A percentile compares a stretch with the other conserved stretches of the same genome.
Evolutionary conservation across 495 filamentous ascomycete species (phyloP).

Genomic region (Durotheca rogersii): DNA sequence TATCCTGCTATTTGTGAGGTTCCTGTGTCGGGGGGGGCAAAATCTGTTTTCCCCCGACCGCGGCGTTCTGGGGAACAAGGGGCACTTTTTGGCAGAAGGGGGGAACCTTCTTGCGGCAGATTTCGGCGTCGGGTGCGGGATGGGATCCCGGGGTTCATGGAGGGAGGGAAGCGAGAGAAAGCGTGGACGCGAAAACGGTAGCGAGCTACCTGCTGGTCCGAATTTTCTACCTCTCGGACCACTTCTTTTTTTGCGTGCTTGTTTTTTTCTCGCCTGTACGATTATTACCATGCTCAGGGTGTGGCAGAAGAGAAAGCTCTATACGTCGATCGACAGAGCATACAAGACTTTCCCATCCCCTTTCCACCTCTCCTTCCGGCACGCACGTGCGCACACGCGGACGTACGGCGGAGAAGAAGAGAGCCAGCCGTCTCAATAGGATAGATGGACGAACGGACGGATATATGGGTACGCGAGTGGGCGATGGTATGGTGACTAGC

Average conservation of each 20-base stretch:
- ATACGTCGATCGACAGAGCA: no score
- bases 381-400: no score
- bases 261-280: slow-evolving; percentile 15
- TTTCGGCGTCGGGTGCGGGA: slow-evolving; percentile 14
- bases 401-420: not conserved
- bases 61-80: slow-evolving; percentile 26
- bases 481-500: not conserved
- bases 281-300: slow-evolving; percentile 13
- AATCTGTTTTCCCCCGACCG: slow-evolving; percentile 1
- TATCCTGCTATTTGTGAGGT: no score
- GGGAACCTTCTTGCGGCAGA: slow-evolving; percentile 18
- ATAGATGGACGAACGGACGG: slow-evolving; percentile 4
- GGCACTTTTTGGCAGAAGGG: slow-evolving; percentile 17
- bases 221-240: no score
- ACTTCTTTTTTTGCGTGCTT: no score
- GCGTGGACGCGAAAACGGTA: no score
- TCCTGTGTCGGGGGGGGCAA: no score
- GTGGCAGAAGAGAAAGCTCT: slow-evolving; percentile 16
- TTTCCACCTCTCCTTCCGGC: no score
- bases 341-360: no score
- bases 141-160: slow-evolving; percentile 3
- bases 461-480: not conserved
- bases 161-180: no score
- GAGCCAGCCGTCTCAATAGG: not conserved
- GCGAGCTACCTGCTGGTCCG: slow-evolving; percentile 17